Percentiles rank a stretch among this genome's conserved stretches.
These are phyloP conservation scores for Scytalidium lignicola DNA, from an alignment of 2,329 filamentous ascomycete species.

Conservation along the genomic window DNA sequence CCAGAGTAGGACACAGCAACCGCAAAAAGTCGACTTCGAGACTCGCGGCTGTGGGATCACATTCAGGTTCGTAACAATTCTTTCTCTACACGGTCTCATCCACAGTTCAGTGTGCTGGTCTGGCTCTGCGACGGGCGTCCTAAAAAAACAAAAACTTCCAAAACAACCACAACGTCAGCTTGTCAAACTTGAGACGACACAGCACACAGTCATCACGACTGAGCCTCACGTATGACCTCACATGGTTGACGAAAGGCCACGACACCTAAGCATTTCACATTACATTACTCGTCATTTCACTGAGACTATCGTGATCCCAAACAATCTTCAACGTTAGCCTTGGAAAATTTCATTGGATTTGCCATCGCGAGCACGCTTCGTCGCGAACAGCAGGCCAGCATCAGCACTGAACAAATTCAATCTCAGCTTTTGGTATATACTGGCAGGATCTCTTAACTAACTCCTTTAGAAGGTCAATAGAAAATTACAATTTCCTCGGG, in stretches of 20 bases:
- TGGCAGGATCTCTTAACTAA: not conserved
- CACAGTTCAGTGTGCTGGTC: not conserved
- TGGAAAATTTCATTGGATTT: not conserved
- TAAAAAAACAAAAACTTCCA: not conserved
- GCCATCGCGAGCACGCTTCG: not conserved
- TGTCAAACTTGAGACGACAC: not conserved
- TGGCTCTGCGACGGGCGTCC: not conserved
- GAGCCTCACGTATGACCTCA: not conserved
- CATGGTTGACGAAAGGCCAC: not conserved
- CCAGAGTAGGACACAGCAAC: not conserved
- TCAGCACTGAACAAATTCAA: not conserved
- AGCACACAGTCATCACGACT: not conserved
- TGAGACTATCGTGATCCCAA: not conserved
- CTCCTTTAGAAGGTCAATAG: not conserved
- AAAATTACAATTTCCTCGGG: not conserved
- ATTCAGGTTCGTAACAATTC: not conserved
- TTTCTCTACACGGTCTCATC: not conserved
- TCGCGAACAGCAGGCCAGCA: not conserved
- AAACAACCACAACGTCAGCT: not conserved
- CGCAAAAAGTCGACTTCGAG: not conserved
- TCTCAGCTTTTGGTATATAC: not conserved
- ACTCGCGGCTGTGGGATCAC: not conserved
- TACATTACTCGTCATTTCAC: not conserved
- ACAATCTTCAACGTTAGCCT: not conserved
- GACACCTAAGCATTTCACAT: not conserved